phyloP scores from a whole-genome alignment of 2,329 filamentous ascomycete genomes.

The Graphiopsis chlorocephala region DNA sequence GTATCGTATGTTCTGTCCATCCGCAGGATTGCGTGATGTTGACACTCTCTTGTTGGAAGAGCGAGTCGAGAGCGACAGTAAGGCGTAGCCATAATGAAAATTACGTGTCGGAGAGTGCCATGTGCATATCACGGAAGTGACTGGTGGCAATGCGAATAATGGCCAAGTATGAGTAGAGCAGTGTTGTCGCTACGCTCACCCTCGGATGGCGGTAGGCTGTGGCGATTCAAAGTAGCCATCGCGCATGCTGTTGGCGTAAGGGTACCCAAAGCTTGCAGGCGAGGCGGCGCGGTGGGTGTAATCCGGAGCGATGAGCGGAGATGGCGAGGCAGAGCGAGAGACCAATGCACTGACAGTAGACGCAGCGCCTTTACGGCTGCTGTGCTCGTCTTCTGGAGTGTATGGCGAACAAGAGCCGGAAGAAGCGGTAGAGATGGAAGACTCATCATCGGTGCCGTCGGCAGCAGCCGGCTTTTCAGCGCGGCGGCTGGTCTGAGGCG shows the following conservation, averaged over 20 bases:
- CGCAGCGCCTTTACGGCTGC: constrained; percentile 23
- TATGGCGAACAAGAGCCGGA: constrained; percentile 27
- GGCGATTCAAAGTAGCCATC: constrained; percentile 35
- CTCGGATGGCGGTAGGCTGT: constrained; percentile 36
- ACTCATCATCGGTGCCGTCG: constrained; percentile 18
- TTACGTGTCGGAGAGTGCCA: neutral
- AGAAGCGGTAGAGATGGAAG: constrained; percentile 23
- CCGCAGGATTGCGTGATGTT: neutral
- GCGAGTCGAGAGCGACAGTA: neutral
- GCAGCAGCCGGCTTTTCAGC: constrained; percentile 20
- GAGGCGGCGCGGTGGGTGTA: constrained; percentile 29
- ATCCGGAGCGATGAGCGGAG: constrained; percentile 26
- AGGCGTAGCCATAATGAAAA: neutral
- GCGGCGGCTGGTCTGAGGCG: constrained; percentile 8
- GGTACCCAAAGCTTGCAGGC: constrained; percentile 37
- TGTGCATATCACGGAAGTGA: neutral
- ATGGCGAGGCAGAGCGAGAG: constrained; percentile 34
- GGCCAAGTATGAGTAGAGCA: neutral
- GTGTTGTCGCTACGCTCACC: constrained; percentile 22
- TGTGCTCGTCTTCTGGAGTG: constrained; percentile 29
- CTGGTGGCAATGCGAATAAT: neutral
- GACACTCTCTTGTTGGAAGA: neutral
- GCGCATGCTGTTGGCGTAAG: constrained; percentile 32
- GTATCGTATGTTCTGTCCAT: neutral
- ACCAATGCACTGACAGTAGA: constrained; percentile 27